These are phyloP conservation scores for Pseudogymnoascus sp. DNA, from an alignment of 2,329 filamentous ascomycete species.

Conservation along the genomic window DNA sequence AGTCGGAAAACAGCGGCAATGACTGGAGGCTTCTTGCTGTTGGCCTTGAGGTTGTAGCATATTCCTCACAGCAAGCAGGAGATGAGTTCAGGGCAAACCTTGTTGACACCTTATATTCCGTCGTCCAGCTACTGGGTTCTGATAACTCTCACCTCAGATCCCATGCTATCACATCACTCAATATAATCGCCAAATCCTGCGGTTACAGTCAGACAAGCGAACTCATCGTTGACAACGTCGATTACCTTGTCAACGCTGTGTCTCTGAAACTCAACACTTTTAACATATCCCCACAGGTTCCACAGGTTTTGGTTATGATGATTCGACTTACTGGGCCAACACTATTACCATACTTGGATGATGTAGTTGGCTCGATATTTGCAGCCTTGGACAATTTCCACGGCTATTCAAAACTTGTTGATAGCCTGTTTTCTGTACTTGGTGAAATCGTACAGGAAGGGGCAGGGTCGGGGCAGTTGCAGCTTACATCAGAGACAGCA, in stretches of 20 bases:
- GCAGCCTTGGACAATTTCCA: slow-evolving; percentile 91
- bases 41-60: slow-evolving; percentile 71
- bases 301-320: slow-evolving; percentile 91
- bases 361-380: slow-evolving; percentile 86
- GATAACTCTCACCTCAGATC: slow-evolving; percentile 58
- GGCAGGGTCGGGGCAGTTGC: slow-evolving; percentile 48
- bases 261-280: slow-evolving; percentile 84
- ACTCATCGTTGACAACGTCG: slow-evolving; percentile 82
- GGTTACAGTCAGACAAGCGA: slow-evolving; percentile 67
- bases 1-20: slow-evolving; percentile 38
- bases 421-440: slow-evolving; percentile 75
- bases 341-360: slow-evolving; percentile 82
- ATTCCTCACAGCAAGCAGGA: slow-evolving; percentile 62
- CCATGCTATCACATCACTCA: slow-evolving; percentile 77
- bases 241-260: slow-evolving; percentile 93
- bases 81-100: slow-evolving; percentile 73
- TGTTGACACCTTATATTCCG: slow-evolving; percentile 83
- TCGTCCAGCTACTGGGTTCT: slow-evolving; percentile 82
- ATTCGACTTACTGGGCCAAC: slow-evolving; percentile 74
- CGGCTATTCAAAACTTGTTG: slow-evolving; percentile 80
- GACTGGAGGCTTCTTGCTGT: slow-evolving; percentile 74
- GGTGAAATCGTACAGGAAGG: slow-evolving; percentile 79
- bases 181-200: slow-evolving; percentile 69
- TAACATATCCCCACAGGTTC: slow-evolving; percentile 84
- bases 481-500: slow-evolving; percentile 25